A percentile compares a stretch with the other conserved stretches of the same genome.
phyloP scores from a whole-genome alignment of 805 yeast species.

The Lipomyces sp. region DNA sequence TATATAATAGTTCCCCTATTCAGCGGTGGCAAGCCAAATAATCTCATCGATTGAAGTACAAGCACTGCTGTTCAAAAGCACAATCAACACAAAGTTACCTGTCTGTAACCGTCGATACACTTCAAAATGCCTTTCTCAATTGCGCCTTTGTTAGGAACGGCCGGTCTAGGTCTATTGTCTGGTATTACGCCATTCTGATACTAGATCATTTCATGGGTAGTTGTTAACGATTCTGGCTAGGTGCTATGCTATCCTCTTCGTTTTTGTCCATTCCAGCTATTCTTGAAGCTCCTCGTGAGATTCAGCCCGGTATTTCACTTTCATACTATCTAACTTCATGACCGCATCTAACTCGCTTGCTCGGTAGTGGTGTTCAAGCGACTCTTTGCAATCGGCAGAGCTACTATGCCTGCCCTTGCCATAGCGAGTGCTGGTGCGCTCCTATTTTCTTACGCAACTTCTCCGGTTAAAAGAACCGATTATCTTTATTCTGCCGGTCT shows the following conservation, averaged over 20 bases:
- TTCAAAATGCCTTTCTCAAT: not conserved
- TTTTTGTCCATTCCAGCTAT: not conserved
- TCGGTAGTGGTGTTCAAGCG: conserved; percentile 2
- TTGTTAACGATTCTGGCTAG: not conserved
- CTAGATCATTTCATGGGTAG: not conserved
- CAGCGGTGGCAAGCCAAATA: too few relatives aligned
- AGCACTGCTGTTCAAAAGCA: too few relatives aligned
- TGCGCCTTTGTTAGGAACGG: not conserved
- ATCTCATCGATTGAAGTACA: too few relatives aligned
- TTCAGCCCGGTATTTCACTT: not conserved
- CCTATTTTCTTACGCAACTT: not conserved
- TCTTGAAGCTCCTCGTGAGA: not conserved
- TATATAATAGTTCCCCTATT: too few relatives aligned
- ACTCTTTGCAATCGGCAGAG: not conserved
- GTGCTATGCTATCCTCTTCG: not conserved
- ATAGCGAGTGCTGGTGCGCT: not conserved
- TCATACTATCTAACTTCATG: not conserved
- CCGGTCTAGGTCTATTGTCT: not conserved
- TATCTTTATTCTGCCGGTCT: conserved; percentile 4
- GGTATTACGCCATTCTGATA: not conserved
- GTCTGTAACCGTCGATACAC: not conserved
- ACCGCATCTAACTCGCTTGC: not conserved
- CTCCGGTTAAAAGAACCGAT: not conserved
- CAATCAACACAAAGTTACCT: too few relatives aligned
- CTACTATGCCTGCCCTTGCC: not conserved